Evolutionary conservation across 306 rosid genomes (phyloP), one percentile per base, ranked within the genome.

Genomic region (Pterocarpus santalinus): DNA sequence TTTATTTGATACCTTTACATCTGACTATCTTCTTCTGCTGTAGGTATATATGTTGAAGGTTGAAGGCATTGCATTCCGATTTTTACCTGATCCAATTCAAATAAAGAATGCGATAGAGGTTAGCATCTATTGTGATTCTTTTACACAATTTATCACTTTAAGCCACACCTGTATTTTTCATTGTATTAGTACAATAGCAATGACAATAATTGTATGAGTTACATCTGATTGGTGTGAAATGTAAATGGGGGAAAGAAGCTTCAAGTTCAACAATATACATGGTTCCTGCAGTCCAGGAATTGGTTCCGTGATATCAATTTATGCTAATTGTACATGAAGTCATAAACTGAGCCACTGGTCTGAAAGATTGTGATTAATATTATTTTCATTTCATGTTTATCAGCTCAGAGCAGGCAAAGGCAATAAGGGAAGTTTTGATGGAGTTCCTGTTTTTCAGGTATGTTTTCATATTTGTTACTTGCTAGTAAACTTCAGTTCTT

Each of bases 361-460:
- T 58, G 65, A 58, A 28, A 80, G 57, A 30, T 75, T 65, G 78
- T 64, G 39, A 85, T 51, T 73, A 70, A 64, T 73, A 17, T 46
- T 68, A 30, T 75, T 60, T 66, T 71, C 65, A 38, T 82, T 69
- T 77, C 53, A 22, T 74, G 61, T 69, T 81, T 82, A 75, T 41
- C 82, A 95, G 97, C 93, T 95, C 78, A 93, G 77, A 85, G 72
- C 96, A 17, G 75, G 88, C 65, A 93, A 71, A 17, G 75, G 88
- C 65, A 93, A 71, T 73, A 84, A 22, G 78, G 88, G 51, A 76
- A 92, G 97, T 39, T 93, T 95, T 82, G 98, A 93, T 79, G 98
- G 98, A 82, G 98, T 95, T 86, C 98, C 99, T 62, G 87, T 95
- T 65, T 95, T 93, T 89, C 96, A 93, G 98, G 99, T 95, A 82